Base-by-base conservation (phyloP, 2,329 filamentous ascomycete genomes). In the Aspergillus flavus region DNA sequence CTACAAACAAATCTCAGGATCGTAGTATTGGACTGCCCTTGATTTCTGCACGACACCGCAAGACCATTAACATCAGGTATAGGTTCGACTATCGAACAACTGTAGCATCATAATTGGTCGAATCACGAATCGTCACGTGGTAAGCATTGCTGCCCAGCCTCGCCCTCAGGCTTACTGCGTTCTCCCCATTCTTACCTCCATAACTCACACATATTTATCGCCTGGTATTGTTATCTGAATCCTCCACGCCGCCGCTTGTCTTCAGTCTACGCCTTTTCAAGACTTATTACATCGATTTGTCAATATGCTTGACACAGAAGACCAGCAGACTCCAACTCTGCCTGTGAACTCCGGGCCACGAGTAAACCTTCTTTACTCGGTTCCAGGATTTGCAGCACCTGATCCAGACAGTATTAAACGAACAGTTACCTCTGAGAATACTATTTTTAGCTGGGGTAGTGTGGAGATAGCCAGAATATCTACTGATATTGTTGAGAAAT, bases 401-500 rank as follows among this genome's bases (percentile, higher is more conserved):
- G 10, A 23, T 48, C 21, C 45, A 14, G 21, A 26, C 21, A 26
- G 10, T 1, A 23, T 48, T 4, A 16, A 48, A 16, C 5, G 7
- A 48, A 48, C 16, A 4, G 4, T 48, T 16, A 26, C 45, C 9
- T 26, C 21, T 11, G 26, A 11, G 14, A 62, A 64, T 50, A 64
- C 43, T 16, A 64, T 64, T 21, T 59, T 64, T 28, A 36, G 50
- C 55, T 64, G 59, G 59, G 56, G 57, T 14, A 65, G 65, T 9
- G 62, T 69, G 11, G 55, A 54, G 19, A 66, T 70, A 55, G 65
- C 55, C 0, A 68, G 62, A 36, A 64, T 68, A 65, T 70, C 65
- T n/a, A 62, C 68, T 5, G 39, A 52, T 58, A 26, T 71, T 12
- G 65, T 65, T 19, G 65, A 68, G 60, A 69, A 69, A 62, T 62